A percentile compares a stretch with the other conserved stretches of the same genome.
phyloP scores from a whole-genome alignment of 2,329 filamentous ascomycete species.

The Pseudocercospora ulei region DNA sequence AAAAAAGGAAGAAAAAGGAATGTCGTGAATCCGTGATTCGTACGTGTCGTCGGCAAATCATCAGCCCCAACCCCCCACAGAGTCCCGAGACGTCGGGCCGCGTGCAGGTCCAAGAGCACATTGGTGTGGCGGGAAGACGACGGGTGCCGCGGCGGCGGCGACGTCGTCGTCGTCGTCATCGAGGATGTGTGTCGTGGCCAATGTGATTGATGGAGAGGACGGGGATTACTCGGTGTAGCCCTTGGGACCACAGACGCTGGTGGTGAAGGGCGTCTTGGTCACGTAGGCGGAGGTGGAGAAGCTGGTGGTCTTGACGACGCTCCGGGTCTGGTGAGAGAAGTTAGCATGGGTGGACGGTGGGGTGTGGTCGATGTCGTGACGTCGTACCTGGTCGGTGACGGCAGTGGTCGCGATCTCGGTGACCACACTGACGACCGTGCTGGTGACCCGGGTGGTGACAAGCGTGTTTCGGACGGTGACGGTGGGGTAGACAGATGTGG shows the following conservation, averaged over 20 bases:
- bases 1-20: too few species aligned
- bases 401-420: slow-evolving; percentile 7
- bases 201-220: too few species aligned
- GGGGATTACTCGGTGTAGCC: slow-evolving; percentile 14
- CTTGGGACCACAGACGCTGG: slow-evolving; percentile 10
- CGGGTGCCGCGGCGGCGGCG: too few species aligned
- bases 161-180: not conserved
- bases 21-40: too few species aligned
- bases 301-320: slow-evolving; percentile 8
- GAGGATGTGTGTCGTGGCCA: too few species aligned
- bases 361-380: too few species aligned
- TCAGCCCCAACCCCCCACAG: too few species aligned
- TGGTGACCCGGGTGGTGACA: slow-evolving; percentile 4
- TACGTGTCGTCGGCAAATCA: too few species aligned
- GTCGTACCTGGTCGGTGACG: slow-evolving; percentile 1
- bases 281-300: slow-evolving; percentile 3
- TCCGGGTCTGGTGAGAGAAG: slow-evolving; percentile 1
- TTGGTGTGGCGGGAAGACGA: too few species aligned
- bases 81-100: too few species aligned
- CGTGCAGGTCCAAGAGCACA: too few species aligned
- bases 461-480: slow-evolving; percentile 3
- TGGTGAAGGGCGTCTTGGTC: slow-evolving; percentile 11
- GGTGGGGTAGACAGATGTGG: not conserved
- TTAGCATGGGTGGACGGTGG: not conserved
- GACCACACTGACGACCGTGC: slow-evolving; percentile 2